These are phyloP conservation scores for Iris pallida DNA, from an alignment of 116 monocot species.

Conservation along the genomic window DNA sequence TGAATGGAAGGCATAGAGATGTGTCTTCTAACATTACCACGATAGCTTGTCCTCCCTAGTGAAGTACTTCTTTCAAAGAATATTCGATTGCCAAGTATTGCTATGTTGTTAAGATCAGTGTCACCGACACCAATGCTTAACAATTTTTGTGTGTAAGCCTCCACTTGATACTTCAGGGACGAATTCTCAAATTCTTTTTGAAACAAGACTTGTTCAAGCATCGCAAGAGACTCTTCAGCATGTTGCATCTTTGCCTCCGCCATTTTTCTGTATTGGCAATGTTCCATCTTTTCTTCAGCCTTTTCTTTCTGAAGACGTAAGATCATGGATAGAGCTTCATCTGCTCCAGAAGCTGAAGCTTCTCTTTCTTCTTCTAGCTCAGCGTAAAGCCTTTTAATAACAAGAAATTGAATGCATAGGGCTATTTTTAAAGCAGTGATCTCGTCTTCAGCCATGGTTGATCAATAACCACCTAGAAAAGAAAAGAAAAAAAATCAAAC, in stretches of 20 bases:
- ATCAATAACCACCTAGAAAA: background rate
- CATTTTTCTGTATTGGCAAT: slow-evolving; percentile 45
- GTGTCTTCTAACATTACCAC: slow-evolving; percentile 16
- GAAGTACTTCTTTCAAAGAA: background rate
- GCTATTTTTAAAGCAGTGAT: slow-evolving; percentile 20
- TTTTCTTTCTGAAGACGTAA: slow-evolving; percentile 57
- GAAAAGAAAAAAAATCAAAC: too few species aligned
- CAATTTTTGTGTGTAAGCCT: slow-evolving; percentile 24
- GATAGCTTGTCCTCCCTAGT: background rate
- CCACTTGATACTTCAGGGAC: slow-evolving; percentile 31
- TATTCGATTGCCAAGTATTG: slow-evolving; percentile 6
- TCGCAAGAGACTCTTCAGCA: slow-evolving; percentile 23
- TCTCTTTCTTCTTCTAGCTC: slow-evolving; percentile 67
- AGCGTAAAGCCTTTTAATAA: slow-evolving; percentile 16
- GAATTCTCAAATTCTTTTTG: slow-evolving; percentile 34
- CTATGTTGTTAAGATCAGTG: background rate
- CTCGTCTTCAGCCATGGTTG: slow-evolving; percentile 34
- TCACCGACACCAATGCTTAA: slow-evolving; percentile 3
- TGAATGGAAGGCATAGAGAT: slow-evolving; percentile 20
- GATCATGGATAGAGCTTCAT: slow-evolving; percentile 67
- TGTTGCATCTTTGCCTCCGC: slow-evolving; percentile 47
- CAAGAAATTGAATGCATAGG: slow-evolving; percentile 20
- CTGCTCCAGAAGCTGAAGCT: slow-evolving; percentile 50
- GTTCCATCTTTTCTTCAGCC: slow-evolving; percentile 51
- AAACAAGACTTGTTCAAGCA: slow-evolving; percentile 38